These are phyloP conservation scores for Entamoeba dispar DNA, from an alignment of 208 protist species.

Conservation along the genomic window DNA sequence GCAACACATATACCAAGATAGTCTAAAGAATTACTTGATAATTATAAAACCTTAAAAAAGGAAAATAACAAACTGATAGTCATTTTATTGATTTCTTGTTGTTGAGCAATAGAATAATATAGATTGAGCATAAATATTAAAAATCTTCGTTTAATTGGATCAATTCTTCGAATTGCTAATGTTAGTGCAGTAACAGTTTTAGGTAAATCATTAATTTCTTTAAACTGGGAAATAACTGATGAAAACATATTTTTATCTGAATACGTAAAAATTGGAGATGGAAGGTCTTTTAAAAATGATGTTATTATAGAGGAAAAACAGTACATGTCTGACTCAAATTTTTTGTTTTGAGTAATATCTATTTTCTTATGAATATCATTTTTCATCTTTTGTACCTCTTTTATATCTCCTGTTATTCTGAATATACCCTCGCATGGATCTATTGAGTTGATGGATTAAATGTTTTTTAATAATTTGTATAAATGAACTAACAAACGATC, in stretches of 20 bases:
- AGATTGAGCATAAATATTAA: background rate
- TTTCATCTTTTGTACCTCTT: background rate
- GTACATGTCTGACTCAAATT: background rate
- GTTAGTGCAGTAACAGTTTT: background rate
- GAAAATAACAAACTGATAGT: background rate
- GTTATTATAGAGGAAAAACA: background rate
- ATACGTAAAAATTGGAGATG: background rate
- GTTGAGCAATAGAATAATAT: background rate
- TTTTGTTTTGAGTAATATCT: background rate
- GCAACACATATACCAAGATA: background rate
- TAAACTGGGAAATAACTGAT: background rate
- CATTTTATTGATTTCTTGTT: background rate
- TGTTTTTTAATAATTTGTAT: too few relatives aligned
- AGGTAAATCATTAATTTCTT: background rate
- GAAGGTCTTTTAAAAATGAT: background rate
- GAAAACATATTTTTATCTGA: background rate
- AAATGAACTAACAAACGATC: background rate
- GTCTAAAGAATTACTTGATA: background rate
- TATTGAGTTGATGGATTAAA: too few relatives aligned
- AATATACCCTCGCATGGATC: background rate
- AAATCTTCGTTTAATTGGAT: background rate
- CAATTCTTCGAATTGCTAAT: background rate
- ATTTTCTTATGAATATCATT: background rate
- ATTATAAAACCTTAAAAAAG: background rate
- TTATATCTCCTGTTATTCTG: background rate